Percentiles rank a stretch among this genome's conserved stretches.
phyloP scores from a whole-genome alignment of 75 land plant genomes.

The Selaginella moellendorffii region DNA sequence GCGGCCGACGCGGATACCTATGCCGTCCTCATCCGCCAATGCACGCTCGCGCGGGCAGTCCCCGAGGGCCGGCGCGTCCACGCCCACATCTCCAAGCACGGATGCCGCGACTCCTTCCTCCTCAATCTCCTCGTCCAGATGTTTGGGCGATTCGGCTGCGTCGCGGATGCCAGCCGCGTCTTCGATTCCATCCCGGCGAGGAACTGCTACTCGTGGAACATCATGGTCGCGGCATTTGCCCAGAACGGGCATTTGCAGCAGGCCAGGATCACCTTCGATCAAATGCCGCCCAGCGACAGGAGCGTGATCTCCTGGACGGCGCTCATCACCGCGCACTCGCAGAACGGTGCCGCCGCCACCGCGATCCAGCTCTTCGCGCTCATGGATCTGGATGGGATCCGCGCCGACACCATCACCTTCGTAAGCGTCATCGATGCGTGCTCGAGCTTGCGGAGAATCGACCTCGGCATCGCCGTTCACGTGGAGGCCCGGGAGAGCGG shows the following conservation, averaged over 20 bases:
- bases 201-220: constrained; percentile 11
- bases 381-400: not conserved
- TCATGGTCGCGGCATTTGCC: constrained; percentile 12
- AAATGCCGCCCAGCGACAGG: not conserved
- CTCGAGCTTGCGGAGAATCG: not conserved
- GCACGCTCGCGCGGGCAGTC: constrained; percentile 15
- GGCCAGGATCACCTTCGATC: constrained; percentile 13
- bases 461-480: not conserved
- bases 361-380: not conserved
- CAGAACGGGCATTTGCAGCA: constrained; percentile 9
- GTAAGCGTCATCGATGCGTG: constrained; percentile 2
- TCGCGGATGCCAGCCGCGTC: constrained; percentile 24
- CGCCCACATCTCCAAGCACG: constrained; percentile 24
- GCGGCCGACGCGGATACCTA: constrained; percentile 6
- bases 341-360: not conserved
- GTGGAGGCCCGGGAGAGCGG: not conserved
- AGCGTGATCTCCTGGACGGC: not conserved
- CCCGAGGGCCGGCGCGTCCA: constrained; percentile 31
- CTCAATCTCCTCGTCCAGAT: constrained; percentile 25
- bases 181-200: not conserved
- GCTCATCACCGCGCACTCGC: not conserved
- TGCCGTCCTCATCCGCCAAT: constrained; percentile 23
- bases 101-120: constrained; percentile 24
- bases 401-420: not conserved
- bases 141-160: constrained; percentile 17